Base-by-base conservation (phyloP, 257 asterid genomes). In the Salvia miltiorrhiza region DNA sequence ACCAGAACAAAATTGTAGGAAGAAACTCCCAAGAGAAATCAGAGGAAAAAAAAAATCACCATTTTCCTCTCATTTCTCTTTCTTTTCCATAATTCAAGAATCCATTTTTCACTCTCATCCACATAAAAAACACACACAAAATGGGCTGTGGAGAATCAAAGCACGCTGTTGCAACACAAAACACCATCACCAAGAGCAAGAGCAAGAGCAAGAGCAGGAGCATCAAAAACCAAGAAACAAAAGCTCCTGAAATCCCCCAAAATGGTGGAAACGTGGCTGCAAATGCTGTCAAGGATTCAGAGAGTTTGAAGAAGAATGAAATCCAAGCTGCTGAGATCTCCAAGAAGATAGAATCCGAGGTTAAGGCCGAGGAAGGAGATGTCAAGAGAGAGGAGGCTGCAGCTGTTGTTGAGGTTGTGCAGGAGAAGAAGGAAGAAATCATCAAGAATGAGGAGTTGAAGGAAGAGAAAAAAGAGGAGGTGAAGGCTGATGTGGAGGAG, bases 91-190 rank as follows among this genome's bases (percentile, higher is more conserved):
- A 54, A 64, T 50, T 56, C 66, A 63, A 72, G 47, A 57, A 72
- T 41, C 65, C 67, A 28, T 60, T 32, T 16, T 28, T 21, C 43
- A 12, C 32, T 49, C 61, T 5, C 61, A 26, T 37, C 44, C 58
- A 3, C 40, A 55, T 14, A 3, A 26, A 49, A 26, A 4, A 32
- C 17, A 65, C 7, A 16, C 11, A 21, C 12, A 16, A 20, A 43
- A 88, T 87, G 96, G 96, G 95, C 63, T 90, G 97, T 72, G 97
- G 96, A 33, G 84, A 88, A 85, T 91, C 97, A 23, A 92, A 92
- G 77, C 98, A 87, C n/a, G 96, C 96, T 8, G 80, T 92, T 58
- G 84, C 88, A 48, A 86, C 94, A 14, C 85, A 69, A 17, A 76
- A 79, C 62, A 76, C 88, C 26, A 71, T 77, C 30, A 74, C 75